Percentiles rank a stretch among this genome's conserved stretches.
Conservation (phyloP, 2,329 filamentous ascomycete species). For the Cladosporium sp. region DNA sequence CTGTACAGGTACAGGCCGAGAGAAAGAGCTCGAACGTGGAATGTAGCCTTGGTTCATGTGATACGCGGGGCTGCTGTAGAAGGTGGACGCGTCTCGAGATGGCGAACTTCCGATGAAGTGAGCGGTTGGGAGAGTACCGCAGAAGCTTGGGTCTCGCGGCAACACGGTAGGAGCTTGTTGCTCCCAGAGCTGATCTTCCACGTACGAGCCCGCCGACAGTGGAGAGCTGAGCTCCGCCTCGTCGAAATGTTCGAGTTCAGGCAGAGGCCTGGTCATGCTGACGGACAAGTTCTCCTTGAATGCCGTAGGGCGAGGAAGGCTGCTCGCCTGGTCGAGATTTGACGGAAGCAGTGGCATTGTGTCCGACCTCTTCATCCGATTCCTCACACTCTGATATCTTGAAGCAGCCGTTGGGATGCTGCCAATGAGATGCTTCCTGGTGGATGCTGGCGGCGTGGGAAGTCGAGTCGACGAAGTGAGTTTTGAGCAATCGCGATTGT, state of each 20-base stretch:
- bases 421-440: slow-evolving; percentile 21
- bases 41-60: slow-evolving; percentile 11
- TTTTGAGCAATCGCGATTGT: slow-evolving; percentile 11
- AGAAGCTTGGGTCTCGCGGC: slow-evolving; percentile 6
- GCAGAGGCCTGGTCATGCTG: slow-evolving; percentile 23
- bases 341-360: slow-evolving; percentile 28
- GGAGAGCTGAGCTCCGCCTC: slow-evolving; percentile 11
- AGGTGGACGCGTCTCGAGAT: background rate
- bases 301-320: slow-evolving; percentile 19
- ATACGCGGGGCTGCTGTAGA: slow-evolving; percentile 24
- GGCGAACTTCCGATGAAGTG: background rate
- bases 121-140: background rate
- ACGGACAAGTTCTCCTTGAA: slow-evolving; percentile 31
- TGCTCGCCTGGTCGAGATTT: slow-evolving; percentile 12
- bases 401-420: slow-evolving; percentile 15
- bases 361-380: slow-evolving; percentile 26
- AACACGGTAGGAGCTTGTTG: background rate
- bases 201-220: slow-evolving; percentile 15
- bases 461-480: slow-evolving; percentile 18
- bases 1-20: slow-evolving; percentile 18
- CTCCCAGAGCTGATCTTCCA: slow-evolving; percentile 11
- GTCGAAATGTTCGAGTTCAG: slow-evolving; percentile 17
- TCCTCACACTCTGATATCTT: slow-evolving; percentile 12
- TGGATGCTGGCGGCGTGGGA: slow-evolving; percentile 21
- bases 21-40: slow-evolving; percentile 4